These are phyloP conservation scores for Moringa oleifera DNA, from an alignment of 345 rosid species.

Conservation along the genomic window DNA sequence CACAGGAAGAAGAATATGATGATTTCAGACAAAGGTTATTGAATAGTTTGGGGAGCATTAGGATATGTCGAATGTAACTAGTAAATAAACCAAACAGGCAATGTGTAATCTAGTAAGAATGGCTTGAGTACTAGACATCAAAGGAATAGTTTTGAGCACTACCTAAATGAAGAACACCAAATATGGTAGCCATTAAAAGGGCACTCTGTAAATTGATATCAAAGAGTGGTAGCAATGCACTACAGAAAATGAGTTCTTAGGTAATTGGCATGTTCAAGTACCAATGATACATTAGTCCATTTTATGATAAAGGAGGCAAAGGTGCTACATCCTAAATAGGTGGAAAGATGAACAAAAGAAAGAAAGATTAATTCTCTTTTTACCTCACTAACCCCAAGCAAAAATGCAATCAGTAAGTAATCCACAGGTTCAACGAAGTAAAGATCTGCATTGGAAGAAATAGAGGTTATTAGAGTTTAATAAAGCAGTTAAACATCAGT, in stretches of 20 bases:
- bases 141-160: slow-evolving; percentile 82
- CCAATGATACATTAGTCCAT: not conserved
- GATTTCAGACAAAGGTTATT: too few relatives aligned
- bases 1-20: not conserved
- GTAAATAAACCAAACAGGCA: not conserved
- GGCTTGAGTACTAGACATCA: slow-evolving; percentile 57
- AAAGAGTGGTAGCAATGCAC: slow-evolving; percentile 60
- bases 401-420: slow-evolving; percentile 64
- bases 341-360: not conserved
- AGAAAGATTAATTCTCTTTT: not conserved
- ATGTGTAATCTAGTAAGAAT: not conserved
- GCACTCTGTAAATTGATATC: slow-evolving; percentile 69
- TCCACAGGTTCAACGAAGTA: slow-evolving; percentile 73
- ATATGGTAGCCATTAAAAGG: slow-evolving; percentile 45
- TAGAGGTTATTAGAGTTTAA: not conserved
- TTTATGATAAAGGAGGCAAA: not conserved
- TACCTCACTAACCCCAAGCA: slow-evolving; percentile 90
- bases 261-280: slow-evolving; percentile 1
- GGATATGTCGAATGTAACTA: not conserved
- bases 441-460: slow-evolving; percentile 45
- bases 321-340: too few relatives aligned
- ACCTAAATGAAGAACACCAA: slow-evolving; percentile 79
- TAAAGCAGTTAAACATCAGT: not conserved
- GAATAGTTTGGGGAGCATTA: too few relatives aligned
- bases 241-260: slow-evolving; percentile 83